Conservation (phyloP, 2,329 filamentous ascomycete genomes). For the Microthyrium microscopicum region DNA sequence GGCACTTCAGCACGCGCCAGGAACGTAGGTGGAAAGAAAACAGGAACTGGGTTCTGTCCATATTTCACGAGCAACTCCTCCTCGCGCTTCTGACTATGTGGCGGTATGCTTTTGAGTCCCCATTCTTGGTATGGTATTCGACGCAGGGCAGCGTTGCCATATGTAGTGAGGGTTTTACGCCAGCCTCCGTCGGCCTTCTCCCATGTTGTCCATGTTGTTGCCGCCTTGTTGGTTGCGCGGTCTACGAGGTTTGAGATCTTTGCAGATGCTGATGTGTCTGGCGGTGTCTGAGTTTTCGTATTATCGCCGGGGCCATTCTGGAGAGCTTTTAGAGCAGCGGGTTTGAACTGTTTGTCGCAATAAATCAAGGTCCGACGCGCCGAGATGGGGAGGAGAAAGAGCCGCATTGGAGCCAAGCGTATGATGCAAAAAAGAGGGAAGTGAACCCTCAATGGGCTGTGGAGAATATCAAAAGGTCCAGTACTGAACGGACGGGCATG, state of each 20-base stretch:
- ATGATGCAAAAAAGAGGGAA: no score
- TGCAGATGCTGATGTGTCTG: no score
- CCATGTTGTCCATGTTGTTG: slow-evolving; percentile 69
- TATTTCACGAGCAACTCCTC: not conserved
- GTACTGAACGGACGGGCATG: no score
- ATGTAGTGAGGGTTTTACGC: slow-evolving; percentile 73
- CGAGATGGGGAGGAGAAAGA: slow-evolving; percentile 87
- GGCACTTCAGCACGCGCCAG: slow-evolving; percentile 48
- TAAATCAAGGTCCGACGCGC: slow-evolving; percentile 84
- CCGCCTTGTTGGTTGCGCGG: slow-evolving; percentile 52
- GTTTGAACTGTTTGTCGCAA: slow-evolving; percentile 56
- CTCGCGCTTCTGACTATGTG: slow-evolving; percentile 28
- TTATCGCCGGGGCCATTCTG: no score
- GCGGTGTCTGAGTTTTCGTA: not conserved
- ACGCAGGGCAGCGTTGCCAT: slow-evolving; percentile 72
- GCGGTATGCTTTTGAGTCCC: slow-evolving; percentile 87
- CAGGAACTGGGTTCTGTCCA: slow-evolving; percentile 34
- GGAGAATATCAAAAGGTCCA: no score
- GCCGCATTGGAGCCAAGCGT: no score
- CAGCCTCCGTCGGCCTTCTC: slow-evolving; percentile 71
- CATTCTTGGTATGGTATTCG: slow-evolving; percentile 94
- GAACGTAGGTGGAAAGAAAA: slow-evolving; percentile 59
- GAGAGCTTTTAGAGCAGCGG: slow-evolving; percentile 2
- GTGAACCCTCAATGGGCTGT: no score
- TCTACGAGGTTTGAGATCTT: slow-evolving; percentile 31